Evolutionary conservation across 495 filamentous ascomycete genomes (phyloP), one percentile per base, ranked within the genome.

Genomic region (Delitschia confertaspora): DNA sequence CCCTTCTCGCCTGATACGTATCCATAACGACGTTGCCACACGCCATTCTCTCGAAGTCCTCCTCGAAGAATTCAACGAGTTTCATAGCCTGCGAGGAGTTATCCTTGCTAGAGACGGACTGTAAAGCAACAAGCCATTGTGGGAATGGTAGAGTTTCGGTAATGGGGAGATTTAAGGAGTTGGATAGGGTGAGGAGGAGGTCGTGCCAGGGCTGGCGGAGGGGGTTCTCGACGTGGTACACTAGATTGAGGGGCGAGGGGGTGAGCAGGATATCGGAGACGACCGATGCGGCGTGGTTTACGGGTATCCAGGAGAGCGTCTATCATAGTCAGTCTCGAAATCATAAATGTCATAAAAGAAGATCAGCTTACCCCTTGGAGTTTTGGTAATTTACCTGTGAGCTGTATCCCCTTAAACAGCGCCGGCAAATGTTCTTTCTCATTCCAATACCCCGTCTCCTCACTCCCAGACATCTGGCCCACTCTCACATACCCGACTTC

Each of bases 201-300:
- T 68, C 62, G 10, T 37, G 41, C 56, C 62, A 63, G 9, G 58
- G 47, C 31, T 66, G 65, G 0, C 64, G 55, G 6, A 58, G 41
- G 1, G 65, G 64, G 36, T 66, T 68, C 37, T 68, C 65, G 9
- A 68, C 49, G 33, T 68, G 65, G 14, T 64, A 63, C 10, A 66
- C 54, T 9, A 52, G 50, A 1, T 49, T 26, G 0, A 34, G 35
- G 1, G 47, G 16, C 6, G 43, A 40, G 22, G 42, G 43, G 1
- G 16, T 6, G 17, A 67, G 42, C 6, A 67, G 33, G 6, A 67
- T 42, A 21, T 67, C 65, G 4, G 47, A 32, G 2, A 58, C 23
- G 1, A 59, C 49, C n/a, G 32, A 40, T 21, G 64, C 64, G 0
- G 60, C 65, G 6, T 45, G 41, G 27, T 66, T 65, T 13, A 67